A percentile compares a stretch with the other conserved stretches of the same genome.
Conservation (phyloP, 2,329 filamentous ascomycete species). For the Paracoccidioides brasiliensis region DNA sequence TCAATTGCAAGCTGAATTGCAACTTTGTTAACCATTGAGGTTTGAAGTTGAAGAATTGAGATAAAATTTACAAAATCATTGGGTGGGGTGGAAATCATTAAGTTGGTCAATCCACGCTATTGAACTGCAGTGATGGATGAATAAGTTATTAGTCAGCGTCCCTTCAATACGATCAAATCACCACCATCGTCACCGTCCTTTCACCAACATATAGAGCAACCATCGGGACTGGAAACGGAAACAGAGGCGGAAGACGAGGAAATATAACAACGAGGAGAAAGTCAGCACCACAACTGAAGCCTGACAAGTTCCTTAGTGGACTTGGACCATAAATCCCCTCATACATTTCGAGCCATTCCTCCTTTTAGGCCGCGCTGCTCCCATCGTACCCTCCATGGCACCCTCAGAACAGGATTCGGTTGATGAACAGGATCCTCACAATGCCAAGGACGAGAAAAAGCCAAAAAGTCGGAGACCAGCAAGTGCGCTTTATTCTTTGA, state of each 20-base stretch:
- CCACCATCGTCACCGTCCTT: too few relatives aligned
- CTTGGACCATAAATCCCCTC: not conserved
- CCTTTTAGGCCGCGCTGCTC: not conserved
- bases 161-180: too few relatives aligned
- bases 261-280: not conserved
- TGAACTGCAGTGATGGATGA: too few relatives aligned
- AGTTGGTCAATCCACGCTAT: too few relatives aligned
- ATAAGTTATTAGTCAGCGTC: too few relatives aligned
- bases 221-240: not conserved
- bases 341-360: not conserved
- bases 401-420: constrained; percentile 26
- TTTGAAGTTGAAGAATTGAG: too few relatives aligned
- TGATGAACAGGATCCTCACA: constrained; percentile 30
- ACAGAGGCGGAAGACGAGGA: not conserved
- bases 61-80: too few relatives aligned
- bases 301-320: not conserved
- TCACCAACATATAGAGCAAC: not conserved
- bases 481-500: constrained; percentile 43
- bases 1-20: too few relatives aligned
- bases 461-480: constrained; percentile 84
- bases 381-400: not conserved
- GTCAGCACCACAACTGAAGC: not conserved
- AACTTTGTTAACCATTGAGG: too few relatives aligned
- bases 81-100: too few relatives aligned
- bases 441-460: constrained; percentile 50